Evolutionary conservation across 805 yeast genomes (phyloP), one percentile per base, ranked within the genome.

Genomic region (Naumovozyma baii): DNA sequence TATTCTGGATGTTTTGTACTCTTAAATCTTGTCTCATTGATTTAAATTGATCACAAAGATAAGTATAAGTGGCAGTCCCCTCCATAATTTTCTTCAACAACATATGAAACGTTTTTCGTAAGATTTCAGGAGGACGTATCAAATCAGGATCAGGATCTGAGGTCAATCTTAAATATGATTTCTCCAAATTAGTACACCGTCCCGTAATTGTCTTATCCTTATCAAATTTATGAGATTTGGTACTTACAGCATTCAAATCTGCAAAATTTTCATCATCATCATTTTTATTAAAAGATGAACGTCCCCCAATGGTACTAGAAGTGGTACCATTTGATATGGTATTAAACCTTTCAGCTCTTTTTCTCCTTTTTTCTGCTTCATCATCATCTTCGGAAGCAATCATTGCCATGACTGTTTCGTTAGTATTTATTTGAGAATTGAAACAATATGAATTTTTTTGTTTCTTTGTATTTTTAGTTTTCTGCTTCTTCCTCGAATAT

Each of bases 1-100:
- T 78, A 52, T 77, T 77, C 51, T 80, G 80, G 33, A 90, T 79
- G 54, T 83, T 83, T 62, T 90, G 98, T 8, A 90, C 96, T 2
- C 94, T 83, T 47, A 90, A 63, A 62, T 90, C 98, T 61, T 90
- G 98, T 50, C 98, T 70, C 43, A 92, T 72, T 0, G 96, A 83
- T 61, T 88, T 90, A 55, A 90, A 74, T 62, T 90, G 98, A 58
- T 85, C 92, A 54, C 90, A 81, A 10, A 84, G 61, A 58, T 90
- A 90, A 30, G 78, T 69, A 56, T 92, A 92, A 36, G 71, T 69
- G 15, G 71, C 72, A 33, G 65, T 68, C n/a, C 67, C 62, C 3
- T 61, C 62, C 43, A 57, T 45, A 48, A 76, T 78, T 51, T 79
- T 80, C 8, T 62, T 54, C 45, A 74, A 59, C 5, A 90, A 68